A percentile compares a stretch with the other conserved stretches of the same genome.
These are phyloP conservation scores for Yamadazyma sp. DNA, from an alignment of 805 yeast species.

Conservation along the genomic window DNA sequence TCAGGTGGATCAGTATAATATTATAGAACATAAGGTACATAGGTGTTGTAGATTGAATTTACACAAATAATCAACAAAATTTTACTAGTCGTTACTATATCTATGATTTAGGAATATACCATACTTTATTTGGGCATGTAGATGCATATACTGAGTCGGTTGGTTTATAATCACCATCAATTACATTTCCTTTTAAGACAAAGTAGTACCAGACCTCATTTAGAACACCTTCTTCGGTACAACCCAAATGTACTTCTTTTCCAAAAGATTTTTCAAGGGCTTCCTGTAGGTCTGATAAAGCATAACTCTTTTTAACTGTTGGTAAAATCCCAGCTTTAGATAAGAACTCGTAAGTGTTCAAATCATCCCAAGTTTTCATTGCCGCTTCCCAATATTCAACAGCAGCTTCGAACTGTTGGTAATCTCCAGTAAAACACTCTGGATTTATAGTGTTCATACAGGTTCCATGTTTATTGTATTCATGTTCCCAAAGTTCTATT, in stretches of 20 bases:
- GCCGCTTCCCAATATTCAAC: slow-evolving; percentile 28
- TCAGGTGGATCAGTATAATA: slow-evolving; percentile 44
- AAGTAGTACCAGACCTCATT: slow-evolving; percentile 81
- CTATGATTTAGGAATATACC: slow-evolving; percentile 17
- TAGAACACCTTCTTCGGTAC: slow-evolving; percentile 46
- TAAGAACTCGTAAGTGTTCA: slow-evolving; percentile 63
- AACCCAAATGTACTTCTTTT: slow-evolving; percentile 56
- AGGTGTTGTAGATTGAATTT: neutral
- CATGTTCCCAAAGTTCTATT: slow-evolving; percentile 75
- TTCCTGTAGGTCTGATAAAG: slow-evolving; percentile 50
- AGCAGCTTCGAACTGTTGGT: slow-evolving; percentile 23
- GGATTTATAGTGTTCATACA: slow-evolving; percentile 82
- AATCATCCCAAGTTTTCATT: slow-evolving; percentile 23
- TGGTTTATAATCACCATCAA: slow-evolving; percentile 57
- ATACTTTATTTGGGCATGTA: slow-evolving; percentile 60
- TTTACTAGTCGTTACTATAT: neutral
- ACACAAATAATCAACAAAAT: no score
- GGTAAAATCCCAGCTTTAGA: slow-evolving; percentile 70
- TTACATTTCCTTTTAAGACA: slow-evolving; percentile 68
- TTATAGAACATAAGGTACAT: neutral
- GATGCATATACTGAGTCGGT: slow-evolving; percentile 56
- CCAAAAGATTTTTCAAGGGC: slow-evolving; percentile 54
- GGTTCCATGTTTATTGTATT: slow-evolving; percentile 91
- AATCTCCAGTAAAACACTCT: slow-evolving; percentile 51
- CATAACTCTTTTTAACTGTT: slow-evolving; percentile 52